Evolutionary conservation across 1,284 basidiomycete species (phyloP).

Genomic region (Sutorius eximius): DNA sequence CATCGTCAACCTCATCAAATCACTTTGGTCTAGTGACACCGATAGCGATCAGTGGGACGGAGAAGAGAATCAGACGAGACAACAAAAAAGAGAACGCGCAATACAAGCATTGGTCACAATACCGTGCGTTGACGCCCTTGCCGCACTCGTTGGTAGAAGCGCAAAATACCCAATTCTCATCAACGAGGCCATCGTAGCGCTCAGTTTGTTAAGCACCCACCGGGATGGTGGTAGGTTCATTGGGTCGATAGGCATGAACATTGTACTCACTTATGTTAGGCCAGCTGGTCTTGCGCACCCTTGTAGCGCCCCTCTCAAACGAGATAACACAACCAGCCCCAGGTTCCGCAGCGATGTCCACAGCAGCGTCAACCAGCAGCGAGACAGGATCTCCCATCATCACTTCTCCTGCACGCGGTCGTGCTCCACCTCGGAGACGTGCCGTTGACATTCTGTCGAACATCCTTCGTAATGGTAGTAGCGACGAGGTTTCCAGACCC

Average conservation of each 20-base stretch:
- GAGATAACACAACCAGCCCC: slow-evolving; percentile 39
- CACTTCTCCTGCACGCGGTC: slow-evolving; percentile 41
- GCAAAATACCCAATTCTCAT: slow-evolving; percentile 81
- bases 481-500: slow-evolving; percentile 21
- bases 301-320: slow-evolving; percentile 50
- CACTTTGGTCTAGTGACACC: slow-evolving; percentile 59
- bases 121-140: slow-evolving; percentile 61
- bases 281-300: slow-evolving; percentile 57
- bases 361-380: slow-evolving; percentile 41
- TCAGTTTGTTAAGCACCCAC: slow-evolving; percentile 74
- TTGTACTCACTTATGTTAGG: slow-evolving; percentile 42
- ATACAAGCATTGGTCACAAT: slow-evolving; percentile 52
- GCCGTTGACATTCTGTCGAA: slow-evolving; percentile 66
- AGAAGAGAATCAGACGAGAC: slow-evolving; percentile 36
- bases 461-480: slow-evolving; percentile 55
- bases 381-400: slow-evolving; percentile 46
- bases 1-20: slow-evolving; percentile 79
- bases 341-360: slow-evolving; percentile 43
- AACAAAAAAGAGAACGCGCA: slow-evolving; percentile 54
- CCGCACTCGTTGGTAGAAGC: slow-evolving; percentile 74
- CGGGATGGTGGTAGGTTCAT: slow-evolving; percentile 58
- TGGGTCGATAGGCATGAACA: background rate
- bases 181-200: slow-evolving; percentile 86
- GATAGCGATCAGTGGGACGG: slow-evolving; percentile 29
- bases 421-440: slow-evolving; percentile 44